Base-by-base conservation (phyloP, 2,329 filamentous ascomycete genomes). In the Penicillium griseofulvum region DNA sequence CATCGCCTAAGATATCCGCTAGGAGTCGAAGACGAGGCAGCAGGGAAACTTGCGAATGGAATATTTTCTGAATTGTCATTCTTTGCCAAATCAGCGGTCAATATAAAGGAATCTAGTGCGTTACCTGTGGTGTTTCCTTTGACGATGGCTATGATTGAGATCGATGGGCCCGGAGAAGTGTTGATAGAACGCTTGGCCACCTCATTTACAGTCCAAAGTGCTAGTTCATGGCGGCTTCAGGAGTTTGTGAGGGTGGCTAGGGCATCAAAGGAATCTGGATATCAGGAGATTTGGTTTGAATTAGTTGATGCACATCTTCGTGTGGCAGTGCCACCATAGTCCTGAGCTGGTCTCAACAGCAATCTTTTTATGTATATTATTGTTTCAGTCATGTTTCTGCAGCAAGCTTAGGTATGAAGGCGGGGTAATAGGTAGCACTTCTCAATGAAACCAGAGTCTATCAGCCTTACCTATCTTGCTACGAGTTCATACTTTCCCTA, bases 1-100 rank as follows among this genome's bases (percentile, higher is more conserved):
- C 70, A 73, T 48, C 67, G 70, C 1, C 49, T 70, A 29, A 57
- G 67, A 29, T 67, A 69, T 52, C 68, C 69, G 8, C 59, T 72
- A 7, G 70, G 70, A 12, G 53, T 65, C 2, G 61, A 66, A 28
- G 69, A 73, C 33, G 62, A 52, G 11, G 26, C 54, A 8, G 67
- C 56, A 14, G 46, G 44, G 19, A 47, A 48, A 19, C 56, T 65
- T 38, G 67, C 67, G 5, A 58, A 60, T 37, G 57, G 48, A 16
- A 67, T 68, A 14, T 61, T 67, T 28, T 47, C 56, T 5, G 57
- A 64, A 14, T 43, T 68, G 42, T 53, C 57, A 33, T 59, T 55
- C 24, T 65, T 65, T 54, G 57, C 57, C 5, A 49, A 57, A 34
- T 56, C 57, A 1, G 56, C 53, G 0, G 47, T 51, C 7, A 52